Percentiles rank a stretch among this genome's conserved stretches.
phyloP scores from a whole-genome alignment of 768 basidiomycete species.

The Arthromyces matolae region DNA sequence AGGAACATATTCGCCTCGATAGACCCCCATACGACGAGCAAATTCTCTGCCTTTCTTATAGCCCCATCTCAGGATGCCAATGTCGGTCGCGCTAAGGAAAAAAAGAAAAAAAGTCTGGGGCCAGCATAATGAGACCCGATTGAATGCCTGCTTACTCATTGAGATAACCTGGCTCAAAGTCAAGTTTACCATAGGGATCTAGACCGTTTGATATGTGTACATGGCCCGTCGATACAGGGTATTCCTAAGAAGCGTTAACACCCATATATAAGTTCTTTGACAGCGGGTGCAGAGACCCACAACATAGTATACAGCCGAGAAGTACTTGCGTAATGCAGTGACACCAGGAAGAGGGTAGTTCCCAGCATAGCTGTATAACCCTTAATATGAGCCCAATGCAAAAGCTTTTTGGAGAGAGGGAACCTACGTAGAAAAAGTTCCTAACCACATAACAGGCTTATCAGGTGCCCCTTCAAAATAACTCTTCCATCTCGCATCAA shows the following conservation, averaged over 20 bases:
- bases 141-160: constrained; percentile 32
- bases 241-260: constrained; percentile 29
- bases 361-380: constrained; percentile 14
- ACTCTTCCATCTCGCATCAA: constrained; percentile 44
- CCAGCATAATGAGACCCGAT: neutral
- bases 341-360: constrained; percentile 3
- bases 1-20: constrained; percentile 33
- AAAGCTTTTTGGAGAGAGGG: neutral
- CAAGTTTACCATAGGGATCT: constrained; percentile 37
- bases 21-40: constrained; percentile 46
- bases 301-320: constrained; percentile 13
- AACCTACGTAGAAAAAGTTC: constrained; percentile 37
- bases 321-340: constrained; percentile 24
- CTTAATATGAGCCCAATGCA: neutral
- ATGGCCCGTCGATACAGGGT: constrained; percentile 46
- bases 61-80: constrained; percentile 42
- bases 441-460: constrained; percentile 48
- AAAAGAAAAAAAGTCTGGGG: neutral
- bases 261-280: constrained; percentile 8
- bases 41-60: constrained; percentile 58
- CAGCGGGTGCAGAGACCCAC: constrained; percentile 19
- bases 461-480: constrained; percentile 53
- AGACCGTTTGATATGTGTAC: constrained; percentile 44
- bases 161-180: constrained; percentile 45
- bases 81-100: constrained; percentile 33